These are phyloP conservation scores for Talaromyces liani DNA, from an alignment of 495 filamentous ascomycete species.

Conservation along the genomic window DNA sequence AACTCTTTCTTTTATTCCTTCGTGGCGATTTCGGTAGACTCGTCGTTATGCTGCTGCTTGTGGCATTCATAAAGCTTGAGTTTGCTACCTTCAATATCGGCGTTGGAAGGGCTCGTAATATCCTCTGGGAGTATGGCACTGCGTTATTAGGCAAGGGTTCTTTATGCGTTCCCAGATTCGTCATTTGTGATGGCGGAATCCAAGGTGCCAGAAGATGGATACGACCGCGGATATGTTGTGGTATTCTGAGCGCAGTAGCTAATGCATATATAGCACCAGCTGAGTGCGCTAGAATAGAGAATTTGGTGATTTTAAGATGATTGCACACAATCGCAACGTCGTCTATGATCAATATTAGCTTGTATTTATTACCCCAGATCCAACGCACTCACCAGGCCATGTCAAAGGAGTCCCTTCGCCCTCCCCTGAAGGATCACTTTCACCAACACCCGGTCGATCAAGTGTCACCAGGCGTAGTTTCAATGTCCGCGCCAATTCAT, in stretches of 20 bases:
- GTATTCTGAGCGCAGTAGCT: slow-evolving; percentile 90
- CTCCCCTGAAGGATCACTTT: slow-evolving; percentile 77
- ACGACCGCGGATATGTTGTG: slow-evolving; percentile 88
- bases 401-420: slow-evolving; percentile 76
- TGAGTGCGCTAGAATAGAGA: slow-evolving; percentile 96
- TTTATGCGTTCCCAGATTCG: slow-evolving; percentile 66
- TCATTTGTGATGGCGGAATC: slow-evolving; percentile 98
- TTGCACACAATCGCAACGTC: slow-evolving; percentile 96
- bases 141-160: slow-evolving; percentile 69
- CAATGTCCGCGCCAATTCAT: slow-evolving; percentile 85
- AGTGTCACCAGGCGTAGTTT: slow-evolving; percentile 88
- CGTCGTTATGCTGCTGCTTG: slow-evolving; percentile 80
- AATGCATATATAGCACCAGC: slow-evolving; percentile 97
- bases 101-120: slow-evolving; percentile 85
- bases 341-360: slow-evolving; percentile 44
- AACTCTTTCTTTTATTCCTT: slow-evolving; percentile 54
- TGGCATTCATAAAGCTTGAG: slow-evolving; percentile 87
- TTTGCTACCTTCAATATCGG: slow-evolving; percentile 91
- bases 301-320: slow-evolving; percentile 84
- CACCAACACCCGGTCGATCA: slow-evolving; percentile 90
- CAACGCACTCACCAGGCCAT: slow-evolving; percentile 74
- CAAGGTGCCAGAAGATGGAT: slow-evolving; percentile 95
- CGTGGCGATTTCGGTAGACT: slow-evolving; percentile 69
- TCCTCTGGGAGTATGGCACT: slow-evolving; percentile 84
- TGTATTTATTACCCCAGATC: neutral